phyloP scores from a whole-genome alignment of 2,329 filamentous ascomycete species.

The Chaetomium sp. region DNA sequence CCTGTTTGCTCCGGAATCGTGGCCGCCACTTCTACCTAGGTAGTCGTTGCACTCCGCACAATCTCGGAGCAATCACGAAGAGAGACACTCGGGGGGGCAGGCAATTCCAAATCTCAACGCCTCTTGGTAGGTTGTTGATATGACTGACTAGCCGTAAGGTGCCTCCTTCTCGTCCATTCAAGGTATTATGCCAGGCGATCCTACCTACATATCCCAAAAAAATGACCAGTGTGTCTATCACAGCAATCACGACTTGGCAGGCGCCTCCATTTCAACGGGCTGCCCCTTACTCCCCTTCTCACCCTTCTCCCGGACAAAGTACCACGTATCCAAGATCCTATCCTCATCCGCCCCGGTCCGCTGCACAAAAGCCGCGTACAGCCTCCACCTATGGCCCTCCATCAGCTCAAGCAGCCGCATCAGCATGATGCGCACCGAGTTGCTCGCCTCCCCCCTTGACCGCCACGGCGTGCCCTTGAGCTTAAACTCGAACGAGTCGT shows the following conservation, averaged over 20 bases:
- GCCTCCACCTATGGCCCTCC: slow-evolving; percentile 30
- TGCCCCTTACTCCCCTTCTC: not conserved
- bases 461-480: slow-evolving; percentile 32
- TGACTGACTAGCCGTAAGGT: too few relatives aligned
- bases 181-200: too few relatives aligned
- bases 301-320: slow-evolving; percentile 28
- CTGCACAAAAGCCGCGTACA: slow-evolving; percentile 27
- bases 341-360: slow-evolving; percentile 28
- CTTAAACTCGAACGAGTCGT: slow-evolving; percentile 33
- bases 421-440: slow-evolving; percentile 29
- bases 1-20: too few relatives aligned
- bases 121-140: too few relatives aligned
- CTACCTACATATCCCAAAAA: too few relatives aligned
- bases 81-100: not conserved
- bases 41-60: not conserved
- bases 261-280: not conserved
- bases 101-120: too few relatives aligned
- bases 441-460: slow-evolving; percentile 21
- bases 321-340: slow-evolving; percentile 33
- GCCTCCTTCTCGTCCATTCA: too few relatives aligned
- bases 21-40: too few relatives aligned
- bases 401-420: slow-evolving; percentile 31
- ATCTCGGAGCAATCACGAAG: not conserved
- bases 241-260: not conserved
- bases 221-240: not conserved